Base-by-base conservation (phyloP, 208 protist species). In the Leishmania lainsoni region DNA sequence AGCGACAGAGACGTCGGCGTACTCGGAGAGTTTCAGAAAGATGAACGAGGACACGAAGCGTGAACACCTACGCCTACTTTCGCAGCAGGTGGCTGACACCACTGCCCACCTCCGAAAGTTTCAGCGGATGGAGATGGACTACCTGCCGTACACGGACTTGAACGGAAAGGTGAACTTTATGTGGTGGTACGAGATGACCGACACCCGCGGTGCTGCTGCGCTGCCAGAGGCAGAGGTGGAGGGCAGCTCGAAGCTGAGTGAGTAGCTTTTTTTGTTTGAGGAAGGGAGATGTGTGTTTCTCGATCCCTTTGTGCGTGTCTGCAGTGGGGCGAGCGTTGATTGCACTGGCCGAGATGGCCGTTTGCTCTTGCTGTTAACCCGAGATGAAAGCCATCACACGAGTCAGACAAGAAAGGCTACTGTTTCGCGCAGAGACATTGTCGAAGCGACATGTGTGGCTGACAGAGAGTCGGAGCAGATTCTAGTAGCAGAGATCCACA, bases 81-180 rank as follows among this genome's bases (percentile, higher is more conserved):
- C 89, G 63, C 81, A 94, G 85, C 87, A 95, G 83, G 87, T 98
- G 52, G 82, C 77, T 32, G 84, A 87, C 32, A 96, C 94, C 8
- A 94, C 93, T 32, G 83, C 87, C 74, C 86, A 91, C 59, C 86
- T 98, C n/a, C 86, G 89, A 52, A 86, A 81, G 26, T 96, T 94
- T 80, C 93, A 98, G 89, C 88, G 91, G 45, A 94, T 88, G 56
- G 91, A 95, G 73, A 89, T 98, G 78, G 95, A 98, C 86, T 98
- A 98, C 83, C 87, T 98, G 58, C 95, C 95, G 45, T 98, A 97
- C 85, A 98, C 95, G 0, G 95, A 98, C 76, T 85, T 97, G 22
- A 98, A 98, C 80, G 95, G 95, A 29, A 97, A 96, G 78, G 95
- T 98, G 16, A 97, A 98, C 80, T 98, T 98, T 79, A 98, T 98